phyloP scores from a whole-genome alignment of 257 asterid species.

The Solanum tacnaense region DNA sequence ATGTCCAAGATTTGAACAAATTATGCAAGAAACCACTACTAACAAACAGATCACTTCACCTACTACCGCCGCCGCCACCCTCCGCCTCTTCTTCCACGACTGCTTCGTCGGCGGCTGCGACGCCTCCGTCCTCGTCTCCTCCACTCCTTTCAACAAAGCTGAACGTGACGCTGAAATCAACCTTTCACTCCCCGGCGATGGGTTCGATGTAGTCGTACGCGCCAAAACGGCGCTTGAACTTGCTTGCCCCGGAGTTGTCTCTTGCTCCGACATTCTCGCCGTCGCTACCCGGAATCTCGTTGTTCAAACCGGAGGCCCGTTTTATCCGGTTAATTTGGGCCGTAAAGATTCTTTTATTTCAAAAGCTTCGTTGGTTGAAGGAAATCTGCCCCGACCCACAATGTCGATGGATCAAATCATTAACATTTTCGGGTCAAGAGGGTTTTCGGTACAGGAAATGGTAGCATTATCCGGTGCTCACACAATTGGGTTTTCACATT shows the following conservation, averaged over 20 bases:
- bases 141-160: constrained; percentile 65
- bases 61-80: constrained; percentile 91
- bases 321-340: constrained; percentile 50
- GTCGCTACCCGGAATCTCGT: constrained; percentile 80
- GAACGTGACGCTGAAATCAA: constrained; percentile 94
- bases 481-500: constrained; percentile 91
- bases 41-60: constrained; percentile 88
- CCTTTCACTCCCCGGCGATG: constrained; percentile 95
- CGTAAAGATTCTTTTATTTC: constrained; percentile 55
- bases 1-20: constrained; percentile 68
- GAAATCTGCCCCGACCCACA: constrained; percentile 58
- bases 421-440: constrained; percentile 41
- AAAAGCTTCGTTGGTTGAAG: constrained; percentile 40
- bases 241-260: constrained; percentile 74
- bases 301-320: constrained; percentile 78
- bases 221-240: constrained; percentile 85
- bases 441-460: constrained; percentile 66
- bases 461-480: constrained; percentile 88
- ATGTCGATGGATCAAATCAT: constrained; percentile 53
- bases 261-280: constrained; percentile 87
- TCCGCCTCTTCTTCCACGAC: constrained; percentile 96
- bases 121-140: constrained; percentile 75
- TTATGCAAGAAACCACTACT: constrained; percentile 63
- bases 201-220: constrained; percentile 78
- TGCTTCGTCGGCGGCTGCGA: constrained; percentile 82